Conservation (phyloP, 257 asterid species). For the Nicotiana benthamiana region DNA sequence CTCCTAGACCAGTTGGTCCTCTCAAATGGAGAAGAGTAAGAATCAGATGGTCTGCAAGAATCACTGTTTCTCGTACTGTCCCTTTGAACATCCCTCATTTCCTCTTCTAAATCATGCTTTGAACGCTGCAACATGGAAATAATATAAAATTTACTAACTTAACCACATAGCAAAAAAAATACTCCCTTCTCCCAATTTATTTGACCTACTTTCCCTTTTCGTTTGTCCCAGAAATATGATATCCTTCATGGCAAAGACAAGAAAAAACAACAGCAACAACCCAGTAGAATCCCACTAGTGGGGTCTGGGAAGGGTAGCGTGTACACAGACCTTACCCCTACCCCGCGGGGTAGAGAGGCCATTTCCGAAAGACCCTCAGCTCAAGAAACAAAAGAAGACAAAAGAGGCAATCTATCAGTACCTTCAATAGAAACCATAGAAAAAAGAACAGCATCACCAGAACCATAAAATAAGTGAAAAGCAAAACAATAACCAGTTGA, state of each 20-base stretch:
- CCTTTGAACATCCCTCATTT: constrained; percentile 31
- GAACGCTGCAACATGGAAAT: constrained; percentile 45
- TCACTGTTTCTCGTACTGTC: constrained; percentile 30
- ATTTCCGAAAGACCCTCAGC: too few species aligned
- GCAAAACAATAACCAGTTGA: too few species aligned
- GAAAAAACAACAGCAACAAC: neutral
- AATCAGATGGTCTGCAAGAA: constrained; percentile 44
- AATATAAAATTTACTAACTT: neutral
- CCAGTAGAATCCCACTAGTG: too few species aligned
- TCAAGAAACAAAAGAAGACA: too few species aligned
- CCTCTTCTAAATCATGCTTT: constrained; percentile 55
- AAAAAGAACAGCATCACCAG: too few species aligned
- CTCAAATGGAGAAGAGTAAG: constrained; percentile 45
- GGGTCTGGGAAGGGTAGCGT: too few species aligned
- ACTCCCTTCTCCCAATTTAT: neutral
- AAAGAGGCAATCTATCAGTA: too few species aligned
- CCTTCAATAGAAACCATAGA: too few species aligned
- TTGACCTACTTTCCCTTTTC: neutral
- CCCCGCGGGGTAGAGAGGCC: too few species aligned
- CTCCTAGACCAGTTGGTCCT: constrained; percentile 37
- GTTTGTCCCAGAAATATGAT: neutral
- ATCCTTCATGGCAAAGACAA: neutral
- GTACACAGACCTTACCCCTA: too few species aligned
- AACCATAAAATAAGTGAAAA: too few species aligned
- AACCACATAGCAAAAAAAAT: neutral